These are phyloP conservation scores for Closterium sp. DNA, from an alignment of 139 green algal genomes.

Conservation along the genomic window DNA sequence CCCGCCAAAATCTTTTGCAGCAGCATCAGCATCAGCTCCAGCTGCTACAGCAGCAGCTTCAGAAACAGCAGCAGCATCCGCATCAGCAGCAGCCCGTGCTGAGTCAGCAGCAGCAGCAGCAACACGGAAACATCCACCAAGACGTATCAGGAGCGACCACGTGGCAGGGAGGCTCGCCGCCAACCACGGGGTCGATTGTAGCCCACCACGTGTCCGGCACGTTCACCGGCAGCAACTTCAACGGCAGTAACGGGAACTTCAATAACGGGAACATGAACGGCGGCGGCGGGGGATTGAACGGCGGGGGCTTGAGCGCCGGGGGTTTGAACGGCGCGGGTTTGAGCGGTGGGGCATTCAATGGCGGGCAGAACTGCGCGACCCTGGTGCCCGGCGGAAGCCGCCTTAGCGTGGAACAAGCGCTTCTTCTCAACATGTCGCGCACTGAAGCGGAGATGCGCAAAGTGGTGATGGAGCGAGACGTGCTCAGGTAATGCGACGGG, in stretches of 20 bases:
- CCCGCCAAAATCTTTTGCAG: neutral
- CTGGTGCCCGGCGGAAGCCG: neutral
- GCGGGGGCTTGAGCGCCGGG: no score
- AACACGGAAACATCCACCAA: neutral
- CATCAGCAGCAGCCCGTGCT: neutral
- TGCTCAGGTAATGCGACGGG: no score
- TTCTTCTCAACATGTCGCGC: conserved; percentile 16
- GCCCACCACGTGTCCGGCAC: neutral
- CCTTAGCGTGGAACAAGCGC: conserved; percentile 14
- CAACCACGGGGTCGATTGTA: neutral
- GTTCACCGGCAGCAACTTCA: neutral
- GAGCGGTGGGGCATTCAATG: no score
- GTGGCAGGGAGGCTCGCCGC: neutral
- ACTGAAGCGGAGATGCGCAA: conserved; percentile 7
- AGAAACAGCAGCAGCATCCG: neutral
- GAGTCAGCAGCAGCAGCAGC: neutral
- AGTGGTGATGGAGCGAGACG: neutral
- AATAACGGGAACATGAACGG: neutral
- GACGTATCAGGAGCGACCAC: neutral
- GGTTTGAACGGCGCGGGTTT: neutral
- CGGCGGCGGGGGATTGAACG: neutral
- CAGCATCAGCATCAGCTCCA: neutral
- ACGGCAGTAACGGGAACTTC: neutral
- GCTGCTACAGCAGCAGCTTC: neutral
- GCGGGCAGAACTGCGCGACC: neutral